Base-by-base conservation (phyloP, 345 rosid genomes). In the Stellera chamaejasme region DNA sequence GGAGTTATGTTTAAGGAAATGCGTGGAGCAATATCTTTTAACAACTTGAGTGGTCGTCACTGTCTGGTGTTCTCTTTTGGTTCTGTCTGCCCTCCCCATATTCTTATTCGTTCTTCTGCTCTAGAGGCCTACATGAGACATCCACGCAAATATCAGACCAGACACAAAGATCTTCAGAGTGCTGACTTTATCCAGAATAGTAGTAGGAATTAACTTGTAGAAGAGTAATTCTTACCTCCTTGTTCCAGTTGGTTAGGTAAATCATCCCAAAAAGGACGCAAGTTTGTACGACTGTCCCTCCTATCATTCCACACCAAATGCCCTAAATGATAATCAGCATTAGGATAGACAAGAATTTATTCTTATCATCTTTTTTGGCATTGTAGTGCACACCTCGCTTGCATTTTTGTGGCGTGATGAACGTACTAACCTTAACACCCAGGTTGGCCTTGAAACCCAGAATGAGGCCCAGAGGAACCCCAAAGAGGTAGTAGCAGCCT, bases 401-500 rank as follows among this genome's bases (percentile, higher is more conserved):
- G 23, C 23, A 19, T 0, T 19, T 19, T 19, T 19, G 23, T 19
- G 23, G 23, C 23, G 1, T 19, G 23, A 19, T 19, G 1, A 19
- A 19, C 23, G 23, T 19, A 19, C 23, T 7, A 6, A 78, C 96
- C 66, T 7, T 53, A 1, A 84, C 81, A 9, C 87, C 89, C 67
- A 61, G 51, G 0, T 43, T 60, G 59, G 79, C 41, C 57, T 72
- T 77, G 73, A 70, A 80, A 23, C 92, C 84, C 15, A 84, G 57
- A 8, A 80, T 4, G 26, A 88, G 80, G 43, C 90, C 88, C 26
- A 74, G 26, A 15, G 90, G 93, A 41, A 82, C 28, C 2, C 92
- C 90, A 28, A 75, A 69, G 44, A 77, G 12, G 43, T 88, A 80
- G 66, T 84, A 84, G 59, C 93, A 82, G 2, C 39, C 85, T 43